Conservation (phyloP, 2,329 filamentous ascomycete genomes). For the Epicoccum sorghinum region DNA sequence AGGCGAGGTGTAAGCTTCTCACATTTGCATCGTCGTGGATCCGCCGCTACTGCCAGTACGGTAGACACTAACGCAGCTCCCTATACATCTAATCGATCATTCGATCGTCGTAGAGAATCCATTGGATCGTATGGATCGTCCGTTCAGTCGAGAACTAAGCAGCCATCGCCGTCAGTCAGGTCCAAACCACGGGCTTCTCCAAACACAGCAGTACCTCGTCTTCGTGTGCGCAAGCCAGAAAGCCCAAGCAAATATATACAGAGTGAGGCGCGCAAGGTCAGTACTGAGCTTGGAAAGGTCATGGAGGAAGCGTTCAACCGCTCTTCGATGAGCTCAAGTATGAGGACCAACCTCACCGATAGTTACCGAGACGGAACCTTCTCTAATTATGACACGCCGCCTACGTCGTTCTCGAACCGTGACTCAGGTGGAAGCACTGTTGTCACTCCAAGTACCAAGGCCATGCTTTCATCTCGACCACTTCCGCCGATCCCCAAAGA, state of each 20-base stretch:
- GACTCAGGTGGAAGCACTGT: constrained; percentile 41
- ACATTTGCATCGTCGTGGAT: constrained; percentile 56
- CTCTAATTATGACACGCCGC: constrained; percentile 58
- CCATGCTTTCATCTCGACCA: constrained; percentile 48
- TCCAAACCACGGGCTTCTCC: constrained; percentile 33
- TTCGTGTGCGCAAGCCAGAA: constrained; percentile 48
- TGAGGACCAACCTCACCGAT: constrained; percentile 48
- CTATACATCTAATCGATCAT: constrained; percentile 40
- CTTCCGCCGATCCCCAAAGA: constrained; percentile 54
- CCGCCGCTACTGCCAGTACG: constrained; percentile 50
- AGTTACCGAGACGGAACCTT: constrained; percentile 37
- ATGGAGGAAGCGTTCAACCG: constrained; percentile 93
- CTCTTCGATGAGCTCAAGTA: constrained; percentile 61
- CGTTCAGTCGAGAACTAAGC: constrained; percentile 24
- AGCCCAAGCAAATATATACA: constrained; percentile 63
- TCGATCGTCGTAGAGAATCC: constrained; percentile 27
- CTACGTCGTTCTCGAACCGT: constrained; percentile 55
- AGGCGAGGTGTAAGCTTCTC: constrained; percentile 69
- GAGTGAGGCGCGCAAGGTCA: constrained; percentile 83
- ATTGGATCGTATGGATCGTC: constrained; percentile 32
- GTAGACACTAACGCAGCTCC: constrained; percentile 33
- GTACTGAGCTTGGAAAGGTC: constrained; percentile 82
- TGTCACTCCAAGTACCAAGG: constrained; percentile 34
- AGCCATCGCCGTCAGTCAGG: constrained; percentile 36
- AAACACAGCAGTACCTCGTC: constrained; percentile 32